phyloP scores from a whole-genome alignment of 352 stramenopile genomes.

The Pythium rhizo-oryzae region DNA sequence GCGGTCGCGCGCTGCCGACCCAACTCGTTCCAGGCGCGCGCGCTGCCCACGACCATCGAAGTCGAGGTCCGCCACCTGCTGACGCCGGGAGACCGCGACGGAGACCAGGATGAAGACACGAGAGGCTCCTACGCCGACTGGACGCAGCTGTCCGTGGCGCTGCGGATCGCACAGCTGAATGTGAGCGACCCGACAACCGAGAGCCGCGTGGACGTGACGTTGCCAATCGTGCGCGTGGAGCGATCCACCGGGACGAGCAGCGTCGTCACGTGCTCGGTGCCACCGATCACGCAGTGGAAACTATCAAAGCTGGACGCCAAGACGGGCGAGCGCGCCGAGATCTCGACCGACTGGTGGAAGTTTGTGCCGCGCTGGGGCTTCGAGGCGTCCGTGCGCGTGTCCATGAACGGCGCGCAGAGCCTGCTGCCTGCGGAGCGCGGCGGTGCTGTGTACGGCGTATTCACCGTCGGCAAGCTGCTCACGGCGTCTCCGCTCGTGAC shows the following conservation, averaged over 20 bases:
- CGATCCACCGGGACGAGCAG: background rate
- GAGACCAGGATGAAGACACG: background rate
- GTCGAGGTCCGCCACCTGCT: constrained; percentile 44
- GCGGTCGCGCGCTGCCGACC: constrained; percentile 40
- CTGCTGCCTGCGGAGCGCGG: constrained; percentile 3
- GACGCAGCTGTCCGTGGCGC: constrained; percentile 15
- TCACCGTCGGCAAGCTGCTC: constrained; percentile 35
- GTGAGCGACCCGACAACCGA: constrained; percentile 14
- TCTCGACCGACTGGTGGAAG: constrained; percentile 31
- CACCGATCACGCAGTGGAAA: constrained; percentile 45
- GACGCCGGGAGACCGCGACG: background rate
- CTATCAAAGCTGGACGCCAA: constrained; percentile 15
- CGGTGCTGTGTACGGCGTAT: constrained; percentile 32
- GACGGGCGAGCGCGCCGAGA: constrained; percentile 14
- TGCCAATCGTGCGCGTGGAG: constrained; percentile 35
- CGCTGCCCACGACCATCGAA: constrained; percentile 41
- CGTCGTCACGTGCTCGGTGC: constrained; percentile 39
- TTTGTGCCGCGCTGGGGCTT: constrained; percentile 30
- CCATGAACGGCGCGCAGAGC: constrained; percentile 45
- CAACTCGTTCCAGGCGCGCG: constrained; percentile 55
- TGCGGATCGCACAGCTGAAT: constrained; percentile 18
- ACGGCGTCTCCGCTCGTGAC: constrained; percentile 43
- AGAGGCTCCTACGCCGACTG: background rate
- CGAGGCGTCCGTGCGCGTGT: constrained; percentile 35
- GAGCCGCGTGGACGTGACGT: constrained; percentile 21